Conservation (phyloP, 163 green algal species). For the Coccomyxa subellipsoidea region DNA sequence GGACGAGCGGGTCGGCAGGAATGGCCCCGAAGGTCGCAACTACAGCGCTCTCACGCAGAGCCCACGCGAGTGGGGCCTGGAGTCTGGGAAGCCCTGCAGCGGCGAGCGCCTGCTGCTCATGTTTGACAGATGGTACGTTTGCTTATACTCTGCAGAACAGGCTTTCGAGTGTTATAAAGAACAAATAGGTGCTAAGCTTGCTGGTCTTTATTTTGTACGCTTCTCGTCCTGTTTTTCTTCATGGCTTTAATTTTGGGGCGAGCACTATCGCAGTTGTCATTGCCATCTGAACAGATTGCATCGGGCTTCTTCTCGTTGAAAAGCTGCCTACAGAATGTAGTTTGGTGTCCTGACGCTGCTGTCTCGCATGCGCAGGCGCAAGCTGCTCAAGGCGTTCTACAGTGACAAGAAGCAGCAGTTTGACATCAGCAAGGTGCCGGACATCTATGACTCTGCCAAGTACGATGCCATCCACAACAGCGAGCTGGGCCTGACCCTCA, state of each 20-base stretch:
- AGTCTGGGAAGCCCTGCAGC: constrained; percentile 62
- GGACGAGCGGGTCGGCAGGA: constrained; percentile 44
- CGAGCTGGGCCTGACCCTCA: constrained; percentile 62
- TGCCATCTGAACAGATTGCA: too few species aligned
- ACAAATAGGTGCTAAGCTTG: too few species aligned
- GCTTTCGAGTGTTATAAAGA: too few species aligned
- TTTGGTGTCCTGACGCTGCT: neutral
- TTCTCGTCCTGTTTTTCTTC: too few species aligned
- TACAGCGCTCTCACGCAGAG: constrained; percentile 66
- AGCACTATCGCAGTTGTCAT: too few species aligned
- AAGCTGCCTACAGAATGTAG: too few species aligned
- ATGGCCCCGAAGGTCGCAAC: neutral
- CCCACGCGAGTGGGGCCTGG: constrained; percentile 55
- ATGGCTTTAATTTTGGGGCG: too few species aligned
- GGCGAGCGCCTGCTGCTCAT: constrained; percentile 87
- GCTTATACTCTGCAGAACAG: neutral
- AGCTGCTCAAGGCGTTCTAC: constrained; percentile 87
- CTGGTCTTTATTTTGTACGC: too few species aligned
- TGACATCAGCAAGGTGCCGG: constrained; percentile 90
- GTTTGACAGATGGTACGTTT: constrained; percentile 77
- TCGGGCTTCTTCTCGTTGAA: too few species aligned
- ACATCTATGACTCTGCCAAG: constrained; percentile 97
- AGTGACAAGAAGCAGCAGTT: constrained; percentile 81
- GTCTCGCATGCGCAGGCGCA: constrained; percentile 36
- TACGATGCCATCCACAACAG: constrained; percentile 97